Conservation (phyloP, 2,329 filamentous ascomycete genomes). For the Tricladium varicosporioides region DNA sequence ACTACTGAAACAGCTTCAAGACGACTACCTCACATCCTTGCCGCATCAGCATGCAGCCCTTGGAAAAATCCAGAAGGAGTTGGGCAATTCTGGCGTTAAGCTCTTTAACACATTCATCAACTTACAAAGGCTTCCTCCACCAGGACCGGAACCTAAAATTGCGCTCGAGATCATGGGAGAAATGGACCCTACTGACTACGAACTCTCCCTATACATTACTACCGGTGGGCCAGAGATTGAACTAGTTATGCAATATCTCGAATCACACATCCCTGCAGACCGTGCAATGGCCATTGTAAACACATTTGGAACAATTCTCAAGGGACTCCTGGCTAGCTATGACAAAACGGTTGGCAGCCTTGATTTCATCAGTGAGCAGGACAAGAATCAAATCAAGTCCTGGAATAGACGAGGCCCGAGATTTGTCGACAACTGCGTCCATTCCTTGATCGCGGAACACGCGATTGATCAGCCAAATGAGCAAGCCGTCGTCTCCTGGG, state of each 20-base stretch:
- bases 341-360: constrained; percentile 1
- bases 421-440: constrained; percentile 9
- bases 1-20: constrained; percentile 29
- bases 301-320: not conserved
- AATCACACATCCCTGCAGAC: not conserved
- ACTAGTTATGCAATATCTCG: not conserved
- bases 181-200: constrained; percentile 39
- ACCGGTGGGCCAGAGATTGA: not conserved
- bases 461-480: constrained; percentile 12
- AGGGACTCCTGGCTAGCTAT: not conserved
- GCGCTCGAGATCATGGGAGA: constrained; percentile 34
- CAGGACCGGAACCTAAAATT: constrained; percentile 21
- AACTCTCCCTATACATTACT: not conserved
- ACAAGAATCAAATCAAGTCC: constrained; percentile 1
- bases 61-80: constrained; percentile 38
- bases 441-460: constrained; percentile 18
- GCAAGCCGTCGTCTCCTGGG: constrained; percentile 23
- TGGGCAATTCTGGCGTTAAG: constrained; percentile 35
- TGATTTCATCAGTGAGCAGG: constrained; percentile 2
- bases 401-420: constrained; percentile 11
- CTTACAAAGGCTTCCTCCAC: constrained; percentile 34
- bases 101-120: constrained; percentile 42
- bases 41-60: constrained; percentile 40
- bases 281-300: constrained; percentile 35
- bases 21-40: constrained; percentile 34